Evolutionary conservation across 768 basidiomycete genomes (phyloP).

Genomic region (Piloderma croceum): DNA sequence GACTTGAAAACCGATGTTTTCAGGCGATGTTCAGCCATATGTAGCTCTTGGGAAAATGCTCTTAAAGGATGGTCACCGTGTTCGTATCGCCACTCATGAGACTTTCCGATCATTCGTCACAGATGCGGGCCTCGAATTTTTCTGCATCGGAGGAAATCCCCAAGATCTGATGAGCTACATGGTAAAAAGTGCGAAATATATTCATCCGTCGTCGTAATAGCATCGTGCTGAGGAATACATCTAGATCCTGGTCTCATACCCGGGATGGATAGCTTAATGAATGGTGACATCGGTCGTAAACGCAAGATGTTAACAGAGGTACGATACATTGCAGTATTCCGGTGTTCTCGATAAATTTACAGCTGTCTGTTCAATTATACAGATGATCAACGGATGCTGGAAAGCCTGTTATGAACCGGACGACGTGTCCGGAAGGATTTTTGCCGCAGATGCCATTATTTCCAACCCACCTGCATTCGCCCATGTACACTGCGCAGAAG

Average conservation of each 20-base stretch:
- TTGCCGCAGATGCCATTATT: conserved; percentile 60
- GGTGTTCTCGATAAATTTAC: conserved; percentile 1
- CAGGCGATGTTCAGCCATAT: conserved; percentile 66
- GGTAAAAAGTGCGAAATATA: conserved; percentile 50
- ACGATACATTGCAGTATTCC: conserved; percentile 2
- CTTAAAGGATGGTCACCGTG: conserved; percentile 46
- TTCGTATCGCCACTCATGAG: conserved; percentile 58
- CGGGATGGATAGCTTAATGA: conserved; percentile 49
- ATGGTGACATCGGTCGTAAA: conserved; percentile 57
- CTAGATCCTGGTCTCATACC: conserved; percentile 62
- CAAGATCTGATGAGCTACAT: conserved; percentile 66
- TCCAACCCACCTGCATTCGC: conserved; percentile 65
- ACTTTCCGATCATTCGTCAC: conserved; percentile 52
- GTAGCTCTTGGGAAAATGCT: conserved; percentile 50
- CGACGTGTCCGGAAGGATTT: conserved; percentile 36
- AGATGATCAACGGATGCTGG: conserved; percentile 63
- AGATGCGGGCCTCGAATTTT: conserved; percentile 51
- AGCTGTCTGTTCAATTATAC: not conserved
- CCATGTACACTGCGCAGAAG: conserved; percentile 61
- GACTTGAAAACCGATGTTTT: not conserved
- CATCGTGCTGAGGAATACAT: no score
- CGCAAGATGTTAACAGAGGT: conserved; percentile 51
- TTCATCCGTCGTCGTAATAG: no score
- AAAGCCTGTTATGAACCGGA: conserved; percentile 45
- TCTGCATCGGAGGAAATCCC: conserved; percentile 56